phyloP scores from a whole-genome alignment of 2,329 filamentous ascomycete genomes.

The Stemphylium vesicarium region DNA sequence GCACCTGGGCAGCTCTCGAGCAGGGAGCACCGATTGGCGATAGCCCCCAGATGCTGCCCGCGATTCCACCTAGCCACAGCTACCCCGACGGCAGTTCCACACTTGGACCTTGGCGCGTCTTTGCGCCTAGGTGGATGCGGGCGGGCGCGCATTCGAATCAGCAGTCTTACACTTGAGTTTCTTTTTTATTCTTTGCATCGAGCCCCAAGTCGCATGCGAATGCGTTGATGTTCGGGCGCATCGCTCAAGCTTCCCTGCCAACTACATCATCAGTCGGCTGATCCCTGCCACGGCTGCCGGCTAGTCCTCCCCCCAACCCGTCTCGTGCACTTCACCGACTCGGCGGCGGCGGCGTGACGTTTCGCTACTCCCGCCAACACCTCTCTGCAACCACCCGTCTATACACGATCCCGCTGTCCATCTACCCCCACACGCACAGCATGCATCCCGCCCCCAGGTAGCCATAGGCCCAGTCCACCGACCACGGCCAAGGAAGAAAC shows the following conservation, averaged over 20 bases:
- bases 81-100: not conserved
- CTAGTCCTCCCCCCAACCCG: slow-evolving; percentile 25
- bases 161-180: not conserved
- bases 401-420: not conserved
- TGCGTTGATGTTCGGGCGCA: not conserved
- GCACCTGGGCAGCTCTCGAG: slow-evolving; percentile 15
- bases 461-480: slow-evolving; percentile 29
- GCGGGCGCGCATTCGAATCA: not conserved
- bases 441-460: slow-evolving; percentile 44
- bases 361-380: slow-evolving; percentile 11
- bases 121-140: not conserved
- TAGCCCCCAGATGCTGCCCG: slow-evolving; percentile 17
- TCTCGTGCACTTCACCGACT: slow-evolving; percentile 38
- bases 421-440: slow-evolving; percentile 18
- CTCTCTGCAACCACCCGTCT: slow-evolving; percentile 7
- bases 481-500: slow-evolving; percentile 21
- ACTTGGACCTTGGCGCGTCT: not conserved
- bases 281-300: slow-evolving; percentile 39
- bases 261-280: slow-evolving; percentile 40
- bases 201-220: too few relatives aligned
- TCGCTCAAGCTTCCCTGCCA: slow-evolving; percentile 12
- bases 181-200: not conserved
- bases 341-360: slow-evolving; percentile 37
- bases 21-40: slow-evolving; percentile 31
- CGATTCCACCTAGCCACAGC: slow-evolving; percentile 2